Evolutionary conservation across 345 rosid species (phyloP).

Genomic region (Syzygium oleosum): DNA sequence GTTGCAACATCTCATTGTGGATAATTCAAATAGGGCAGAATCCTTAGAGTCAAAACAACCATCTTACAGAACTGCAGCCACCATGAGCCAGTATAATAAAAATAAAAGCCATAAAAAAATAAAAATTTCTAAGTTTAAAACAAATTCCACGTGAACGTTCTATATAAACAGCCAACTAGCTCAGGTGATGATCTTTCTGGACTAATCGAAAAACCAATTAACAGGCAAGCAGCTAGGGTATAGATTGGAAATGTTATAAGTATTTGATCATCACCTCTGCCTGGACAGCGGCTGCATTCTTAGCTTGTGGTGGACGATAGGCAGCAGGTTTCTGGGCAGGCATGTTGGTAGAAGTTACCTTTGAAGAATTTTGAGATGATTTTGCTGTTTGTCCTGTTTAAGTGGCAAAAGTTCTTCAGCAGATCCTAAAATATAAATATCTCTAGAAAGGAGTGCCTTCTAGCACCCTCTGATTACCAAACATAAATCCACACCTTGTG

Average conservation of each 20-base stretch:
- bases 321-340: slow-evolving; percentile 70
- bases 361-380: slow-evolving; percentile 20
- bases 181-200: neutral
- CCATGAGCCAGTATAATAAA: neutral
- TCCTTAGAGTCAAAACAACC: neutral
- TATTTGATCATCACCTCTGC: slow-evolving; percentile 61
- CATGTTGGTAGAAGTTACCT: slow-evolving; percentile 27
- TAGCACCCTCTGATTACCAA: neutral
- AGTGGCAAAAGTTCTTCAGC: slow-evolving; percentile 1
- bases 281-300: slow-evolving; percentile 61
- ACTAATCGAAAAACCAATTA: neutral
- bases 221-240: neutral
- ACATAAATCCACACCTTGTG: slow-evolving; percentile 42
- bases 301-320: slow-evolving; percentile 93
- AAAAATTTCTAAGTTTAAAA: neutral
- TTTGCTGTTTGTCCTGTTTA: slow-evolving; percentile 49
- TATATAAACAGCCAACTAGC: neutral
- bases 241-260: neutral
- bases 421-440: neutral
- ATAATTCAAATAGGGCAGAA: neutral
- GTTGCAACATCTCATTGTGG: neutral
- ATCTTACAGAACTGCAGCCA: neutral
- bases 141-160: neutral
- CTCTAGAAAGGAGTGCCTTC: neutral
- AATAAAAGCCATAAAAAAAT: neutral